Evolutionary conservation across 495 filamentous ascomycete genomes (phyloP).

Genomic region (Halenospora varia): DNA sequence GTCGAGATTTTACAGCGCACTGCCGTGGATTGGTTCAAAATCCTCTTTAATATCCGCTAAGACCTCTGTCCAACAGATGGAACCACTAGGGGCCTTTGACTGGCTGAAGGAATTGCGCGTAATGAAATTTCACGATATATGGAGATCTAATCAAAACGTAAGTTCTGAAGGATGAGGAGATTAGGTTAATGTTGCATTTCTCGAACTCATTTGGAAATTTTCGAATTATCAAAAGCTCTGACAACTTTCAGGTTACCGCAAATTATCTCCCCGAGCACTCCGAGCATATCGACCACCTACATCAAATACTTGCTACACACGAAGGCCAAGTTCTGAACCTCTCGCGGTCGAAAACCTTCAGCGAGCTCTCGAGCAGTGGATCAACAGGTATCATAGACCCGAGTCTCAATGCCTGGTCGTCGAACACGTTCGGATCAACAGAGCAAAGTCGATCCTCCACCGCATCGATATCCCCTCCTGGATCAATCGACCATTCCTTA

Average conservation of each 20-base stretch:
- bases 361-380: background rate
- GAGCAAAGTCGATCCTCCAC: background rate
- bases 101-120: conserved; percentile 52
- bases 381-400: background rate
- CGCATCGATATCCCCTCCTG: background rate
- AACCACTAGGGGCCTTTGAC: conserved; percentile 54
- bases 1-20: conserved; percentile 53
- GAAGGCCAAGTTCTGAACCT: background rate
- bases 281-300: background rate
- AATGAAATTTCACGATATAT: conserved; percentile 48
- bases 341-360: background rate
- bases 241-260: conserved; percentile 1
- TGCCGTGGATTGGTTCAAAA: conserved; percentile 45
- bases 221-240: too few species aligned
- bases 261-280: conserved; percentile 1
- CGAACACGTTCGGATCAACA: background rate
- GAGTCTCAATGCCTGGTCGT: background rate
- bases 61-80: conserved; percentile 30
- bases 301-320: background rate
- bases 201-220: too few species aligned
- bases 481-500: background rate
- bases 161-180: background rate
- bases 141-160: conserved; percentile 31
- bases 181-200: background rate
- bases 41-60: conserved; percentile 31